Conservation (phyloP, 2,329 filamentous ascomycete genomes). For the Chlorencoelia australis region DNA sequence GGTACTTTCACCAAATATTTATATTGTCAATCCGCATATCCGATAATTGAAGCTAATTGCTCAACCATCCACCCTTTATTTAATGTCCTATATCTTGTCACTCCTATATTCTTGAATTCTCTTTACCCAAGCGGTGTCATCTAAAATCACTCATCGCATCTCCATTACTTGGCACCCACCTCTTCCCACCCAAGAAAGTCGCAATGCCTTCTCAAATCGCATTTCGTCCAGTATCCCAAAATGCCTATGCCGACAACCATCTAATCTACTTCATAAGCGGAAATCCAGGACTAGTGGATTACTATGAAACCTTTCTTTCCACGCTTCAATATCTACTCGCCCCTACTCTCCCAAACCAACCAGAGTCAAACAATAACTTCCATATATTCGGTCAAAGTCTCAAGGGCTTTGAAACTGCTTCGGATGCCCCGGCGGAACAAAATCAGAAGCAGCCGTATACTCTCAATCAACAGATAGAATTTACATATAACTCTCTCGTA, state of each 20-base stretch:
- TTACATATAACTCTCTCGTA: slow-evolving; percentile 12
- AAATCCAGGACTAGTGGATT: slow-evolving; percentile 66
- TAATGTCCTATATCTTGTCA: no score
- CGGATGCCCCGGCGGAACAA: slow-evolving; percentile 34
- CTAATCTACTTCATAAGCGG: slow-evolving; percentile 67
- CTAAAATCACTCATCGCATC: no score
- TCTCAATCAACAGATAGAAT: slow-evolving; percentile 42
- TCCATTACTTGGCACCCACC: no score
- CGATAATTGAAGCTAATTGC: no score
- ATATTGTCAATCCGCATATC: no score
- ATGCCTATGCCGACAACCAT: slow-evolving; percentile 12
- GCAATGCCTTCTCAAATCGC: slow-evolving; percentile 12
- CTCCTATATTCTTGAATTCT: no score
- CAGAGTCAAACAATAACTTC: slow-evolving; percentile 11
- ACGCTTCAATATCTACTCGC: slow-evolving; percentile 45
- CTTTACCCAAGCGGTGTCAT: no score
- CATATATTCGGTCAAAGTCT: slow-evolving; percentile 50
- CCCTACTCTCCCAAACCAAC: slow-evolving; percentile 27
- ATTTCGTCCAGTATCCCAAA: slow-evolving; percentile 10
- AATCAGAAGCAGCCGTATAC: slow-evolving; percentile 27
- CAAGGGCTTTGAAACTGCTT: slow-evolving; percentile 43
- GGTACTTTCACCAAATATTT: no score
- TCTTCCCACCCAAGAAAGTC: no score
- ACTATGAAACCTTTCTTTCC: slow-evolving; percentile 59
- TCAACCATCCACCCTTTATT: no score